Evolutionary conservation across 2,329 filamentous ascomycete genomes (phyloP).

Genomic region (Phialophora verrucosa): DNA sequence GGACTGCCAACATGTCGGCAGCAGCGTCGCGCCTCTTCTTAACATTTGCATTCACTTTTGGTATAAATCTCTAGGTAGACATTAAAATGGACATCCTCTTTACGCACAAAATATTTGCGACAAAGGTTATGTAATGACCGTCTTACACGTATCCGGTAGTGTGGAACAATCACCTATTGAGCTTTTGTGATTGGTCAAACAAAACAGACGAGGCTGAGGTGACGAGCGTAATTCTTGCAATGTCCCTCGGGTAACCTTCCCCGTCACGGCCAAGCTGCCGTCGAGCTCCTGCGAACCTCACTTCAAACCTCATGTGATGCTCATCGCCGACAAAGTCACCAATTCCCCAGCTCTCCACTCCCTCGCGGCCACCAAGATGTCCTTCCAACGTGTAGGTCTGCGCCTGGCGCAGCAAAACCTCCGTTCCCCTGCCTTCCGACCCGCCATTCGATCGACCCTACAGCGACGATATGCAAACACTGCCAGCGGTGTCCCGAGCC

Average conservation of each 20-base stretch:
- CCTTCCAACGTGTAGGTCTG: conserved; percentile 66
- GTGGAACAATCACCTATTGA: no score
- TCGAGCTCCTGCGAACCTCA: conserved; percentile 12
- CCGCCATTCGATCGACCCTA: conserved; percentile 60
- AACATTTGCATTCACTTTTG: no score
- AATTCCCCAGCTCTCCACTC: conserved; percentile 30
- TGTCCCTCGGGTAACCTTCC: neutral
- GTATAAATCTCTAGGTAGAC: no score
- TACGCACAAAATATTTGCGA: no score
- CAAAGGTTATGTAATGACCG: no score
- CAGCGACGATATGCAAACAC: conserved; percentile 71
- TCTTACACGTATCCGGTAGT: no score
- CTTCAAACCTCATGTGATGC: conserved; percentile 8
- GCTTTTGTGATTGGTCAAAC: no score
- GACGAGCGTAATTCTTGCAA: neutral
- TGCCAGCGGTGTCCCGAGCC: conserved; percentile 45
- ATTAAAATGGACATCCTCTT: no score
- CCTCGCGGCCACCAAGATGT: conserved; percentile 58
- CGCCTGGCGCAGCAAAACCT: conserved; percentile 69
- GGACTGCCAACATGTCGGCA: no score
- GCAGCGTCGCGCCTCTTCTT: no score
- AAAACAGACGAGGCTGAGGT: no score
- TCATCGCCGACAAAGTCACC: conserved; percentile 4
- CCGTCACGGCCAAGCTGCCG: neutral
- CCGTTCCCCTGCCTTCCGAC: conserved; percentile 61